A percentile compares a stretch with the other conserved stretches of the same genome.
phyloP scores from a whole-genome alignment of 2,329 filamentous ascomycete genomes.

The Ophiostoma sp. region DNA sequence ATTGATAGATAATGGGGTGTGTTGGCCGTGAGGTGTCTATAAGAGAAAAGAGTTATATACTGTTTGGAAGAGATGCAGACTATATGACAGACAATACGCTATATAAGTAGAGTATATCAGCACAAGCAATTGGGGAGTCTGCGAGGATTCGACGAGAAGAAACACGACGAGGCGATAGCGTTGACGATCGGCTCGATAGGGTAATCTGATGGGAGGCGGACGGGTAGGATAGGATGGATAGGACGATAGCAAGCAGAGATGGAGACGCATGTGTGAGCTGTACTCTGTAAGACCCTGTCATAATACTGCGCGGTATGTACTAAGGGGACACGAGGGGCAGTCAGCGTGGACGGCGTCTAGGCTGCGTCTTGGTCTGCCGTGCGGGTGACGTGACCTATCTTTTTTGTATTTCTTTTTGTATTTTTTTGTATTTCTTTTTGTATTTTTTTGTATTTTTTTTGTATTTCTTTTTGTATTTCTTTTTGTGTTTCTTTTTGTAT shows the following conservation, averaged over 20 bases:
- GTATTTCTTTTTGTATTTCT: no score
- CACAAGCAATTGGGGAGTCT: neutral
- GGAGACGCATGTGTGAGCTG: neutral
- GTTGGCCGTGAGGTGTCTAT: neutral
- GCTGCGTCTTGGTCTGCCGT: no score
- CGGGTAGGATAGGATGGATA: slow-evolving; percentile 2
- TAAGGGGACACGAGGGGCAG: neutral
- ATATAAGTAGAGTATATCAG: no score
- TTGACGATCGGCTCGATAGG: slow-evolving; percentile 7
- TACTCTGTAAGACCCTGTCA: no score
- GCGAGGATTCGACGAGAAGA: neutral
- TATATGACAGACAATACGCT: neutral
- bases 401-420: neutral
- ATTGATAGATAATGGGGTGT: neutral
- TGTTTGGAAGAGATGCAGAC: neutral
- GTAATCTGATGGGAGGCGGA: neutral
- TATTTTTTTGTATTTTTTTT: neutral
- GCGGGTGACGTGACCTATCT: neutral
- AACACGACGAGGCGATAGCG: neutral
- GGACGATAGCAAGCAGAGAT: neutral
- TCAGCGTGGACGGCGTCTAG: neutral
- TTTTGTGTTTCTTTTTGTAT: neutral
- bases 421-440: neutral
- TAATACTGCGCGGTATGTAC: no score
- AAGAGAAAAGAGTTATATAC: neutral